Conservation (phyloP, 257 asterid genomes). For the Paulownia fortunei region DNA sequence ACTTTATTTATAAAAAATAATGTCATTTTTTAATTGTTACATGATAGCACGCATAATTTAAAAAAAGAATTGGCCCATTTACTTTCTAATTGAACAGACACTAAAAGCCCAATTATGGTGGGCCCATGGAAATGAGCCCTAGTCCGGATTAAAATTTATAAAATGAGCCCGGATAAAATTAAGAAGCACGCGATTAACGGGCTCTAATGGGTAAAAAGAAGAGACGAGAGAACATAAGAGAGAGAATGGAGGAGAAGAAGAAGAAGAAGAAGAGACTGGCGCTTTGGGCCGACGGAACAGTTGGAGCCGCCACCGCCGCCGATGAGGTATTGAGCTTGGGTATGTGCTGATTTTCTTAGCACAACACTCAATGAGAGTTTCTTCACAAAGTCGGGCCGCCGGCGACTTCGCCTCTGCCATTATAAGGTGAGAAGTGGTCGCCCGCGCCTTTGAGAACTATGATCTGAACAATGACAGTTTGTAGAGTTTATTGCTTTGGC, state of each 20-base stretch:
- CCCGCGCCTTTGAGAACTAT: not conserved
- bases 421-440: not conserved
- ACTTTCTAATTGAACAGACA: too few relatives aligned
- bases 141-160: too few relatives aligned
- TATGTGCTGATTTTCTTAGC: conserved; percentile 11
- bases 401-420: not conserved
- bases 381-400: not conserved
- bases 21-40: too few relatives aligned
- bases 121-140: too few relatives aligned
- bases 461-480: not conserved
- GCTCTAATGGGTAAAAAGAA: too few relatives aligned
- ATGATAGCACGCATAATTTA: too few relatives aligned
- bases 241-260: conserved; percentile 14
- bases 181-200: too few relatives aligned
- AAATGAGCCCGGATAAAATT: too few relatives aligned
- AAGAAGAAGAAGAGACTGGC: not conserved
- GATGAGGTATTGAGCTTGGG: not conserved
- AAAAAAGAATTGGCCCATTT: too few relatives aligned
- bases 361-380: not conserved
- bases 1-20: too few relatives aligned
- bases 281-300: conserved; percentile 12
- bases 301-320: conserved; percentile 11
- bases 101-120: too few relatives aligned
- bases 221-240: too few relatives aligned
- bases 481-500: not conserved